These are phyloP conservation scores for Bretschneidera sinensis DNA, from an alignment of 345 rosid genomes.

Conservation along the genomic window DNA sequence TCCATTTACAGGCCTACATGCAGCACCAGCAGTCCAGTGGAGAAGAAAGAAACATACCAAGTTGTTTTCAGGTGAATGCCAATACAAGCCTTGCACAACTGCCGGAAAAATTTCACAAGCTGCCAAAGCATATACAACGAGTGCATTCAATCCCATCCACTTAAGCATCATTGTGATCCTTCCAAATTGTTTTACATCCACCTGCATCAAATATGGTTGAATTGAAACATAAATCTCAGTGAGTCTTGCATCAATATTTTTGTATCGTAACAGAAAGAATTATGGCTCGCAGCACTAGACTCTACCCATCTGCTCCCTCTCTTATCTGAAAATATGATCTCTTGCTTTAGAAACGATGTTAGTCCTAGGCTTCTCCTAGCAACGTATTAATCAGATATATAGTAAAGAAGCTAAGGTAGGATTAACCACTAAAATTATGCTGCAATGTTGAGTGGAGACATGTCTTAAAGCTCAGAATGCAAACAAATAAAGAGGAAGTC, in stretches of 20 bases:
- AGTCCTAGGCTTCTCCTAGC: not conserved
- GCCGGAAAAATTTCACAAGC: slow-evolving; percentile 50
- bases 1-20: too few relatives aligned
- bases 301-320: not conserved
- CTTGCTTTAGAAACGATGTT: not conserved
- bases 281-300: too few relatives aligned
- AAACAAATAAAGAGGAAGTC: not conserved
- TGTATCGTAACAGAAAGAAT: too few relatives aligned
- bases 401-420: not conserved
- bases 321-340: not conserved
- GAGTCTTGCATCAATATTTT: too few relatives aligned
- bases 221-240: not conserved
- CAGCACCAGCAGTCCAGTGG: not conserved
- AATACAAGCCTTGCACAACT: slow-evolving; percentile 51
- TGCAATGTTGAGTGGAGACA: not conserved
- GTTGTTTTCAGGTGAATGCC: slow-evolving; percentile 52
- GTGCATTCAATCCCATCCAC: slow-evolving; percentile 68
- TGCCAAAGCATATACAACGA: slow-evolving; percentile 45
- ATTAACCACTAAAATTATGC: not conserved
- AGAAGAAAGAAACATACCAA: slow-evolving; percentile 27
- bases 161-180: slow-evolving; percentile 34
- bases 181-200: slow-evolving; percentile 37
- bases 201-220: slow-evolving; percentile 34
- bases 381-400: not conserved
- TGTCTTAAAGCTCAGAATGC: not conserved